phyloP scores from a whole-genome alignment of 2,329 filamentous ascomycete species.

The Grosmannia serpens region DNA sequence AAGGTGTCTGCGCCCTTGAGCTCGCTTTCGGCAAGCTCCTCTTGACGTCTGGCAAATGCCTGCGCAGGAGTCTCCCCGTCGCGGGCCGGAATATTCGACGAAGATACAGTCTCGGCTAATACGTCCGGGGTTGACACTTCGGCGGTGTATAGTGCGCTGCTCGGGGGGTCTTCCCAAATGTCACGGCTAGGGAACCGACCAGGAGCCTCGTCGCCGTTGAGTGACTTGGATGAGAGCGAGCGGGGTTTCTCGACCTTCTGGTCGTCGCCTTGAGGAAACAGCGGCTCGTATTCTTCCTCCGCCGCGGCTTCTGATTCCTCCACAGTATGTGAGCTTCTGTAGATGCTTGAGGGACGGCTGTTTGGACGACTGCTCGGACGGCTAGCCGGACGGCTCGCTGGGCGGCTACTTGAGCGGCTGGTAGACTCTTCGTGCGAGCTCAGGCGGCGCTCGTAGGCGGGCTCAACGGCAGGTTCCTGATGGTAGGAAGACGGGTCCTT shows the following conservation, averaged over 20 bases:
- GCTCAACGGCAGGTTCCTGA: slow-evolving; percentile 73
- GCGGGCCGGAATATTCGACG: slow-evolving; percentile 20
- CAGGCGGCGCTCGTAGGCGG: slow-evolving; percentile 47
- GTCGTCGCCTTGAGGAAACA: slow-evolving; percentile 73
- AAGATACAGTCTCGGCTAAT: slow-evolving; percentile 17
- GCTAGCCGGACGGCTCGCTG: slow-evolving; percentile 33
- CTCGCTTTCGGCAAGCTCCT: slow-evolving; percentile 47
- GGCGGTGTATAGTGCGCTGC: slow-evolving; percentile 65
- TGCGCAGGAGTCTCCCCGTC: slow-evolving; percentile 47
- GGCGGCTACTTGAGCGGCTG: slow-evolving; percentile 12
- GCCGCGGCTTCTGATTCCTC: slow-evolving; percentile 56
- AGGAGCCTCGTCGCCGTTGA: slow-evolving; percentile 42
- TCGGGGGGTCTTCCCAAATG: slow-evolving; percentile 92
- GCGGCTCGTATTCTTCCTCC: slow-evolving; percentile 86
- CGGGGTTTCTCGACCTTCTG: slow-evolving; percentile 29
- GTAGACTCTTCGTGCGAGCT: slow-evolving; percentile 38
- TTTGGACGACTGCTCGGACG: slow-evolving; percentile 9
- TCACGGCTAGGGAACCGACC: slow-evolving; percentile 86
- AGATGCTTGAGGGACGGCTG: slow-evolving; percentile 43
- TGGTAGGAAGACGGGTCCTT: slow-evolving; percentile 59
- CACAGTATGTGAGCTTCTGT: slow-evolving; percentile 38
- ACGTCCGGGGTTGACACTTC: slow-evolving; percentile 74
- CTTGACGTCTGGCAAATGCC: slow-evolving; percentile 54
- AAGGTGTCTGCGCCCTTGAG: slow-evolving; percentile 10
- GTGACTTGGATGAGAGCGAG: slow-evolving; percentile 20